Percentiles rank a stretch among this genome's conserved stretches.
These are phyloP conservation scores for Monoraphidium neglectum DNA, from an alignment of 139 green algal species.

Conservation along the genomic window DNA sequence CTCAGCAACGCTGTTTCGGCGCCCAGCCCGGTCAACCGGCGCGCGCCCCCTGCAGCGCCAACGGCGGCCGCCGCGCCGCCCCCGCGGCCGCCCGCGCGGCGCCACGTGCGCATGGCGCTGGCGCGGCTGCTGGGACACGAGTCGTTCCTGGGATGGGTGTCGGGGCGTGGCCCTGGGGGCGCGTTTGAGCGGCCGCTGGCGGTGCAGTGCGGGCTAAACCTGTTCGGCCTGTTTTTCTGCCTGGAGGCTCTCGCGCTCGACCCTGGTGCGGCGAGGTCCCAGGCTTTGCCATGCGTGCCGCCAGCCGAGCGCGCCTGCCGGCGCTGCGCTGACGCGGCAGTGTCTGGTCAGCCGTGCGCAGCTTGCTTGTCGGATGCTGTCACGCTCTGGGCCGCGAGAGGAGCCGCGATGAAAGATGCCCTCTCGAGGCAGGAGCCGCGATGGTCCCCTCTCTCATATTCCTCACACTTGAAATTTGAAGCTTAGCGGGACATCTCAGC, in stretches of 20 bases:
- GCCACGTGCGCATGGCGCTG: conserved; percentile 1
- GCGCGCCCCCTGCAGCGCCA: background rate
- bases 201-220: background rate
- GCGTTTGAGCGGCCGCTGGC: background rate
- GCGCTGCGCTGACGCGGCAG: too few relatives aligned
- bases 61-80: background rate
- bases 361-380: too few relatives aligned
- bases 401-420: too few relatives aligned
- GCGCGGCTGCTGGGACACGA: background rate
- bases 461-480: too few relatives aligned
- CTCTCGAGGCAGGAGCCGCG: too few relatives aligned
- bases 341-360: too few relatives aligned
- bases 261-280: background rate
- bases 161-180: background rate
- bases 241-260: background rate
- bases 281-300: background rate
- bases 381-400: too few relatives aligned
- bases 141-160: background rate
- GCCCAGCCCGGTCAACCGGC: background rate
- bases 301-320: too few relatives aligned
- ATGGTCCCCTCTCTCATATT: too few relatives aligned
- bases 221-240: background rate
- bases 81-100: background rate
- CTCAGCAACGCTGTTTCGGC: background rate
- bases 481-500: too few relatives aligned